Conservation (phyloP, 2,329 filamentous ascomycete genomes). For the Cladosporium oxysporum region DNA sequence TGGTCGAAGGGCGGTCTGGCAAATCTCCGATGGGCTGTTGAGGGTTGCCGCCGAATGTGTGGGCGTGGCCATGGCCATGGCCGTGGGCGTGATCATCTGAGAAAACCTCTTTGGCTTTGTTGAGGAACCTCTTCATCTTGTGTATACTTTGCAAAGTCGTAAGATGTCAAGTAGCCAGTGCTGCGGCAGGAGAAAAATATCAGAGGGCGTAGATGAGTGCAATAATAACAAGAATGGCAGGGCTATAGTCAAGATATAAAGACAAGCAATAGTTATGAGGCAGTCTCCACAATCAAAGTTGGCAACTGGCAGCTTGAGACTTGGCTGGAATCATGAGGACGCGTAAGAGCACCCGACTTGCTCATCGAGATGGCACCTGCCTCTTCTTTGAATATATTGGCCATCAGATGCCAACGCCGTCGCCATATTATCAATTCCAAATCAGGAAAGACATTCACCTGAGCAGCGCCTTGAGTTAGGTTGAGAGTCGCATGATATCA, state of each 20-base stretch:
- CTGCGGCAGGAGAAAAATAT: background rate
- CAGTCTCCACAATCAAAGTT: conserved; percentile 3
- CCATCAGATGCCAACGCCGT: background rate
- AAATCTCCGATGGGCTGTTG: conserved; percentile 26
- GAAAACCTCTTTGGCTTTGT: conserved; percentile 40
- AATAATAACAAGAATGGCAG: background rate
- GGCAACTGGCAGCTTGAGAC: conserved; percentile 10
- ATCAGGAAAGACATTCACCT: background rate
- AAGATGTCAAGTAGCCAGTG: background rate
- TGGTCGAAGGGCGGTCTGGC: conserved; percentile 31
- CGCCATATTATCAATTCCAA: background rate
- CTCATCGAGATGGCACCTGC: background rate
- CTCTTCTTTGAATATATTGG: background rate
- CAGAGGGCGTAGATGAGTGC: background rate
- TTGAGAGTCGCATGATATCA: background rate
- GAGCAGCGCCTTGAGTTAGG: background rate
- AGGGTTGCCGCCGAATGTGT: conserved; percentile 21
- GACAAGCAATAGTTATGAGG: conserved; percentile 13
- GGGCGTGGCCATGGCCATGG: conserved; percentile 7
- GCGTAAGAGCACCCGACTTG: conserved; percentile 6
- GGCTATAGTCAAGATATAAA: conserved; percentile 9
- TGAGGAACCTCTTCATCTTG: conserved; percentile 42
- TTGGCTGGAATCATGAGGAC: conserved; percentile 6
- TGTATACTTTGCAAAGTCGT: background rate
- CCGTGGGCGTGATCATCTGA: conserved; percentile 25